A percentile compares a stretch with the other conserved stretches of the same genome.
phyloP scores from a whole-genome alignment of 192 early-diverging fungal genomes.

The Dissophora ornata region DNA sequence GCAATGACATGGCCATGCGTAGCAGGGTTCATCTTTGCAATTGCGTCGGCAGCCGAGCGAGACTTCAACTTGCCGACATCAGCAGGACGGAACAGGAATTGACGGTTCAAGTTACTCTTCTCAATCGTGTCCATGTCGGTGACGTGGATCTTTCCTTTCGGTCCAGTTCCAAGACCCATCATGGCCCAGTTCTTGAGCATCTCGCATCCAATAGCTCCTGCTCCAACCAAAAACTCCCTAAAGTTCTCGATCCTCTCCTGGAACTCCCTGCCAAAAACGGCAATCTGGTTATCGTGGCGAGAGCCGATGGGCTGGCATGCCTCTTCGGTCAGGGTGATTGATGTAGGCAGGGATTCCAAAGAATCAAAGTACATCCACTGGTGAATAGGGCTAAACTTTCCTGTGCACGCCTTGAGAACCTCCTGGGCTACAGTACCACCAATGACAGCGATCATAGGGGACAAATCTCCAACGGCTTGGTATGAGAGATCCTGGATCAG shows the following conservation, averaged over 20 bases:
- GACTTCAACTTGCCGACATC: conserved; percentile 97
- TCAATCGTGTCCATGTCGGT: conserved; percentile 99
- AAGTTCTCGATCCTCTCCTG: conserved; percentile 88
- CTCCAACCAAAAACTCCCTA: conserved; percentile 95
- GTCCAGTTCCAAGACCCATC: conserved; percentile 89
- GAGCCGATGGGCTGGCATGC: conserved; percentile 81
- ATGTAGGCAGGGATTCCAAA: conserved; percentile 91
- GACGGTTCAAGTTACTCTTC: conserved; percentile 98
- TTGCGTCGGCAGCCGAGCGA: conserved; percentile 87
- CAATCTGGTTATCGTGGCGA: conserved; percentile 96
- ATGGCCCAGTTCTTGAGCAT: conserved; percentile 99
- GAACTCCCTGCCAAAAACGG: conserved; percentile 94
- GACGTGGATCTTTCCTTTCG: conserved; percentile 83
- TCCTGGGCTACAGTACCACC: conserved; percentile 98
- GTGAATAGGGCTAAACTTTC: conserved; percentile 93
- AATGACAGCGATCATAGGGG: conserved; percentile 96
- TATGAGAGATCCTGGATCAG: conserved; percentile 88
- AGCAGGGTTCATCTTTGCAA: conserved; percentile 92
- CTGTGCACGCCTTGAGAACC: conserved; percentile 97
- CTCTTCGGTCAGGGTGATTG: conserved; percentile 73
- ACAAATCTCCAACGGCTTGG: conserved; percentile 89
- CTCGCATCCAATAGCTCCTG: conserved; percentile 99
- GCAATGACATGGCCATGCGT: conserved; percentile 72
- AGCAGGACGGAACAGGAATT: conserved; percentile 94
- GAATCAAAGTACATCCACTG: conserved; percentile 98